Base-by-base conservation (phyloP, 176 grass and related monocot genomes). In the Rhynchospora tenuis region DNA sequence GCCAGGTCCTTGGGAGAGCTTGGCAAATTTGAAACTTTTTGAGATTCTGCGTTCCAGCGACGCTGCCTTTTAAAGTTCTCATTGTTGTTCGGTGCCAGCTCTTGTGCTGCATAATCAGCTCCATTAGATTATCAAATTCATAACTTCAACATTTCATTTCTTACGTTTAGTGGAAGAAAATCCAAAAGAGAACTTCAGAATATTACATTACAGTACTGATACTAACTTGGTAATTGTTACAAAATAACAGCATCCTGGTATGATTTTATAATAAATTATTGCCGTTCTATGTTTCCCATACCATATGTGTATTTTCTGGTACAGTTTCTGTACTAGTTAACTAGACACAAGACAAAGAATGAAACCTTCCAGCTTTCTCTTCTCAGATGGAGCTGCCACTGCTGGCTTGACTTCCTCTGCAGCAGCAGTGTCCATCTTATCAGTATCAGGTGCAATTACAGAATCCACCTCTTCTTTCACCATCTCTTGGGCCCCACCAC, bases 351-450 rank as follows among this genome's bases (percentile, higher is more conserved):
- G 59, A 72, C 45, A 68, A 76, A 59, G 83, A 82, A 50, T 82
- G 50, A 83, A 84, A 99, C 97, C 97, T 96, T 99, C 88, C 64
- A 88, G 72, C 87, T 94, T 99, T 82, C 97, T 93, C 91, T 99
- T 99, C 78, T 99, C 97, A 42, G 85, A 82, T 60, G 66, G 79
- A 78, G 83, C 75, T 84, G 63, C 58, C 24, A 56, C 26, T 10
- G 50, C 73, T 58, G 78, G 42, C 65, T 79, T 91, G 66, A 85
- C 90, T 89, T 95, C 93, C 43, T 82, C 80, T 46, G 28, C 80
- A 65, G 80, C 3, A 89, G 85, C 62, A 86, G 77, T 76, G 52
- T 89, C 88, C 81, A 85, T 92, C 61, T 86, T 89, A 55, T 81
- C 84, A 57, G 51, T 82, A 47, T 82, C 71, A 86, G 59, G 60